A percentile compares a stretch with the other conserved stretches of the same genome.
Conservation (phyloP, 208 protist genomes). For the Jaenimonas drosophilae region DNA sequence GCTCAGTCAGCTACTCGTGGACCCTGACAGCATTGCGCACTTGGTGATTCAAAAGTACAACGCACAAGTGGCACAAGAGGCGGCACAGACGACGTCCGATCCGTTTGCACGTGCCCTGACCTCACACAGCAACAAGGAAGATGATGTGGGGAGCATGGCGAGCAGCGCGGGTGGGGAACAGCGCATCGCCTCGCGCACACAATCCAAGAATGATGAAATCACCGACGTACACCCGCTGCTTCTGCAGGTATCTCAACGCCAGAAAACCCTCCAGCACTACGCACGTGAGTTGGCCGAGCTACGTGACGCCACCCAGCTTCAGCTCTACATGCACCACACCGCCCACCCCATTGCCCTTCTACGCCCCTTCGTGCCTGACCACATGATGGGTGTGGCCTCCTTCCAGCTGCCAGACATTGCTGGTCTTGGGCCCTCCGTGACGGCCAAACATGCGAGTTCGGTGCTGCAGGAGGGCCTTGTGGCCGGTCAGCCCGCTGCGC, state of each 20-base stretch:
- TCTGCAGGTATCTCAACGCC: no score
- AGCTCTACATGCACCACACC: constrained; percentile 5
- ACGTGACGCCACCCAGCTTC: constrained; percentile 1
- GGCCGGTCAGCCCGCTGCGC: background rate
- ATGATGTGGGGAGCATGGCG: background rate
- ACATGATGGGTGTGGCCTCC: constrained; percentile 1
- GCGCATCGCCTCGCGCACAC: background rate
- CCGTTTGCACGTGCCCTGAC: no score
- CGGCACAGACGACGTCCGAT: background rate
- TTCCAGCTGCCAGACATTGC: background rate
- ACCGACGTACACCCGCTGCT: no score
- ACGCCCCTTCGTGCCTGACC: constrained; percentile 7
- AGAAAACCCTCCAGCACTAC: no score
- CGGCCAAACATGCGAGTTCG: background rate
- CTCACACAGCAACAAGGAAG: background rate
- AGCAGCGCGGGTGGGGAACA: background rate
- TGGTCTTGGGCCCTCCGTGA: constrained; percentile 2
- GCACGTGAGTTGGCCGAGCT: background rate
- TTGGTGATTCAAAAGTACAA: no score
- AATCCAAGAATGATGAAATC: no score
- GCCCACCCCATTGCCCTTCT: constrained; percentile 2
- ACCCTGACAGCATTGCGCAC: no score
- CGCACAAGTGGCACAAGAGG: no score
- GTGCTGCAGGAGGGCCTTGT: constrained; percentile 6
- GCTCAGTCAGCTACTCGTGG: background rate